Conservation (phyloP, 1,284 basidiomycete species). For the Athelia psychrophila region DNA sequence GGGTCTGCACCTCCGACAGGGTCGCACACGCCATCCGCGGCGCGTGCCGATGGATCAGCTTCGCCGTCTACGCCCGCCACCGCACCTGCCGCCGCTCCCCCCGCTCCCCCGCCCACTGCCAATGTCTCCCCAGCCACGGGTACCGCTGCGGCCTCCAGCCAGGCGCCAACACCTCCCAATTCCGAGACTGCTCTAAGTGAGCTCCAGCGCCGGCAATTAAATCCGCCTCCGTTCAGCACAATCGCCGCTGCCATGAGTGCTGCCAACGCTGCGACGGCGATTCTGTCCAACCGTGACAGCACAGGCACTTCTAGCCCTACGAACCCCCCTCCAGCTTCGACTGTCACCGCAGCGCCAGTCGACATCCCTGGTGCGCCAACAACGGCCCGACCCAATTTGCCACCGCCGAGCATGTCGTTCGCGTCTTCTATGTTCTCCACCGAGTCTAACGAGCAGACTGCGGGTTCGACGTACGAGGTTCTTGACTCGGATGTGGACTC, state of each 20-base stretch:
- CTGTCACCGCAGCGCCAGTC: neutral
- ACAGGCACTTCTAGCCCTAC: neutral
- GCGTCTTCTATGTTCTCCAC: conserved; percentile 24
- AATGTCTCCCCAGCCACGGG: conserved; percentile 25
- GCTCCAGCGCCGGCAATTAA: conserved; percentile 24
- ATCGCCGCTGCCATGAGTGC: conserved; percentile 40
- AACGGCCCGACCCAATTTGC: neutral
- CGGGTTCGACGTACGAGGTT: conserved; percentile 29
- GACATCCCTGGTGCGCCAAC: neutral
- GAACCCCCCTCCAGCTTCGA: neutral
- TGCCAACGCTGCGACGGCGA: conserved; percentile 41
- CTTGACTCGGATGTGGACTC: conserved; percentile 35
- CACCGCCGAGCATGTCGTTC: conserved; percentile 16
- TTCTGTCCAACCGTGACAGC: conserved; percentile 22
- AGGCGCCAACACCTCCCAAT: neutral
- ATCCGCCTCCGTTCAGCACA: conserved; percentile 41
- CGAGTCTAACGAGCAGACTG: conserved; percentile 10
- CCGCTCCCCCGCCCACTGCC: conserved; percentile 14
- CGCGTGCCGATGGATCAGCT: conserved; percentile 3
- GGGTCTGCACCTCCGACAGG: conserved; percentile 12
- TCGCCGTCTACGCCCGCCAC: conserved; percentile 5
- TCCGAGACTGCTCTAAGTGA: conserved; percentile 1
- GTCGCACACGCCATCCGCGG: conserved; percentile 9
- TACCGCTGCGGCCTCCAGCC: neutral
- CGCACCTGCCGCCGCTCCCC: conserved; percentile 2